phyloP scores from a whole-genome alignment of 768 basidiomycete species.

The Lentinula detonsa region DNA sequence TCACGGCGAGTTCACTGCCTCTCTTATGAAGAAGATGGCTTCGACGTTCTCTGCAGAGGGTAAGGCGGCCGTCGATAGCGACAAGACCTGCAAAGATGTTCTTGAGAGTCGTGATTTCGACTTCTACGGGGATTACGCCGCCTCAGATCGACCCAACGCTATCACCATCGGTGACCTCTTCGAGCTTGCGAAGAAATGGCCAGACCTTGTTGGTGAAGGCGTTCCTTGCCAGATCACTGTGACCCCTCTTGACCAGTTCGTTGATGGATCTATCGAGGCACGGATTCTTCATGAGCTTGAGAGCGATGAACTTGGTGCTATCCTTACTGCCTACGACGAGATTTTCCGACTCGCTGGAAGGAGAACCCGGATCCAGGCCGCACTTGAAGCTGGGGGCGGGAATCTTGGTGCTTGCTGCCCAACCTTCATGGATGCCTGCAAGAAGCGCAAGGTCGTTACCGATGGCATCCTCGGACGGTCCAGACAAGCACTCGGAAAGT shows the following conservation, averaged over 20 bases:
- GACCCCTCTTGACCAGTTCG: slow-evolving; percentile 10
- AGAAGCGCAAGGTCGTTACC: slow-evolving; percentile 2
- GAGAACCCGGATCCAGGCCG: slow-evolving; percentile 2
- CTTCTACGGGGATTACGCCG: neutral
- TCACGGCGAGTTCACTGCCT: neutral
- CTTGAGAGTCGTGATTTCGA: slow-evolving; percentile 5
- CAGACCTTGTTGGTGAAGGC: slow-evolving; percentile 9
- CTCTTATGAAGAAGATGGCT: slow-evolving; percentile 8
- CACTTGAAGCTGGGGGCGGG: neutral
- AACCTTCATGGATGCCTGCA: slow-evolving; percentile 6
- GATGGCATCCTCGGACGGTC: slow-evolving; percentile 3
- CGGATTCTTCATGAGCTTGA: slow-evolving; percentile 8
- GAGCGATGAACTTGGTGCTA: slow-evolving; percentile 1
- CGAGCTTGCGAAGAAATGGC: slow-evolving; percentile 9
- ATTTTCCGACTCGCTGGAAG: slow-evolving; percentile 5
- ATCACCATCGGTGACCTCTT: slow-evolving; percentile 10
- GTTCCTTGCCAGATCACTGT: slow-evolving; percentile 11
- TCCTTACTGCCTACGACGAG: slow-evolving; percentile 7
- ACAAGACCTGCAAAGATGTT: slow-evolving; percentile 8
- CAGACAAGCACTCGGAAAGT: slow-evolving; percentile 1
- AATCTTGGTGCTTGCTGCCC: slow-evolving; percentile 5
- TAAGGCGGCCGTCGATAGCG: slow-evolving; percentile 6
- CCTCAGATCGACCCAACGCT: neutral
- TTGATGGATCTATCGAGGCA: neutral
- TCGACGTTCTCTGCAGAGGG: slow-evolving; percentile 7